Evolutionary conservation across 306 rosid species (phyloP).

Genomic region (Prosopis cineraria): DNA sequence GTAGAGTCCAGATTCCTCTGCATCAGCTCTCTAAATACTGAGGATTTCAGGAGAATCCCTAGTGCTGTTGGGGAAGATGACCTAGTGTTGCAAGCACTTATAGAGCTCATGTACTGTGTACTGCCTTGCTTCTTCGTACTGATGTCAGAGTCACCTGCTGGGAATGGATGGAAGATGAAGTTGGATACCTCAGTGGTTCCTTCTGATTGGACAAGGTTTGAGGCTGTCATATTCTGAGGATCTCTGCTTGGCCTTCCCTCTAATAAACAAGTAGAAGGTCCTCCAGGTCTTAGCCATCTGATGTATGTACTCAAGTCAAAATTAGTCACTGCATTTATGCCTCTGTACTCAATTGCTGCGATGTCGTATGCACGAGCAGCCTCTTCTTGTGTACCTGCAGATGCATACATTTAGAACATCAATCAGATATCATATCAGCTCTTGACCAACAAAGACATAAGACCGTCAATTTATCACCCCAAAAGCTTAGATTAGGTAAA

Average conservation of each 20-base stretch:
- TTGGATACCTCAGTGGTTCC: slow-evolving; percentile 33
- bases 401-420: slow-evolving; percentile 20
- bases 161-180: slow-evolving; percentile 39
- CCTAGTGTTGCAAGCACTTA: slow-evolving; percentile 42
- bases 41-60: slow-evolving; percentile 78
- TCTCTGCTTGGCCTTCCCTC: slow-evolving; percentile 40
- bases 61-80: slow-evolving; percentile 72
- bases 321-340: slow-evolving; percentile 88
- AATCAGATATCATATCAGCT: slow-evolving; percentile 14
- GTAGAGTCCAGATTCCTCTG: slow-evolving; percentile 56
- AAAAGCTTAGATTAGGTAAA: neutral
- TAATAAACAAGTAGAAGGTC: slow-evolving; percentile 42
- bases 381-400: slow-evolving; percentile 87
- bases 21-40: slow-evolving; percentile 65
- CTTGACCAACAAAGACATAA: neutral
- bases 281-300: slow-evolving; percentile 76
- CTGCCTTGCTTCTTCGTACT: slow-evolving; percentile 28
- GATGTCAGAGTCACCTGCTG: slow-evolving; percentile 38
- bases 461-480: neutral
- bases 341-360: slow-evolving; percentile 94
- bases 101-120: slow-evolving; percentile 37
- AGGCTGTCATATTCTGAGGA: slow-evolving; percentile 29
- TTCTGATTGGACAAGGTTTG: slow-evolving; percentile 38
- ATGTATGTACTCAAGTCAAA: slow-evolving; percentile 82
- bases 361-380: slow-evolving; percentile 91